Conservation (phyloP, 2,329 filamentous ascomycete species). For the Pyrenophora tritici-repentis region DNA sequence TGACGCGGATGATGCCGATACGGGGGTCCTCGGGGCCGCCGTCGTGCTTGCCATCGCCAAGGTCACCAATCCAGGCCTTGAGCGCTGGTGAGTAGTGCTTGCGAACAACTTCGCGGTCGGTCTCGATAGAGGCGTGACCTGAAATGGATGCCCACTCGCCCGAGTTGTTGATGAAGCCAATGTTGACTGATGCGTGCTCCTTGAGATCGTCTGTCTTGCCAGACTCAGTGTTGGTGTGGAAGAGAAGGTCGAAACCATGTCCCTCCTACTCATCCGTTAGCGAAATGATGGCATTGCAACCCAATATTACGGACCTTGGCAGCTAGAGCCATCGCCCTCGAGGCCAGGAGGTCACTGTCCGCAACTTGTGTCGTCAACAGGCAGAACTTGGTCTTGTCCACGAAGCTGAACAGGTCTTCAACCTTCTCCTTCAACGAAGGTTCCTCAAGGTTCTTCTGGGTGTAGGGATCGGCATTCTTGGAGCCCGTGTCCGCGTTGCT, state of each 20-base stretch:
- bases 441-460: slow-evolving; percentile 75
- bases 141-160: slow-evolving; percentile 88
- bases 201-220: slow-evolving; percentile 84
- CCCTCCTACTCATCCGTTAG: slow-evolving; percentile 62
- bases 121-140: slow-evolving; percentile 71
- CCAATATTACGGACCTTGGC: slow-evolving; percentile 63
- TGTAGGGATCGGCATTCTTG: slow-evolving; percentile 74
- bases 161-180: slow-evolving; percentile 75
- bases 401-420: slow-evolving; percentile 72
- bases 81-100: slow-evolving; percentile 72
- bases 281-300: background rate
- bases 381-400: slow-evolving; percentile 76
- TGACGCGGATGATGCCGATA: slow-evolving; percentile 79
- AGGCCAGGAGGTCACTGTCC: slow-evolving; percentile 69
- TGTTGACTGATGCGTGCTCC: slow-evolving; percentile 74
- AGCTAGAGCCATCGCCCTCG: slow-evolving; percentile 84
- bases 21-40: slow-evolving; percentile 81
- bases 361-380: slow-evolving; percentile 83
- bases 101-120: slow-evolving; percentile 69
- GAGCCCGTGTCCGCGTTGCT: slow-evolving; percentile 48
- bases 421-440: slow-evolving; percentile 74
- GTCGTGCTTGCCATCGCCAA: slow-evolving; percentile 78
- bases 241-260: slow-evolving; percentile 80
- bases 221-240: slow-evolving; percentile 89
- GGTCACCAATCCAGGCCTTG: slow-evolving; percentile 85